Conservation (phyloP, 305 asterid species). For the Fraxinus sp. region DNA sequence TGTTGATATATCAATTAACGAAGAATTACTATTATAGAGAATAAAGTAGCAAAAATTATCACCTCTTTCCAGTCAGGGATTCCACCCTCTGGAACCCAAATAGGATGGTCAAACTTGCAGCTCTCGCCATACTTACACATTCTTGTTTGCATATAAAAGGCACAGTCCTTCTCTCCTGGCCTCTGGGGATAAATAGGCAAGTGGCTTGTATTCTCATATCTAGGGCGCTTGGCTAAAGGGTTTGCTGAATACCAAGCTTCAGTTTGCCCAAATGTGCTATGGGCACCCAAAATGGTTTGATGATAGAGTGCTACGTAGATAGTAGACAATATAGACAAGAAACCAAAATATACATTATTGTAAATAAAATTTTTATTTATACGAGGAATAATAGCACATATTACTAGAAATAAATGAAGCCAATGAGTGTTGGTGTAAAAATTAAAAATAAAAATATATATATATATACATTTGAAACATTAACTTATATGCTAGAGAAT, state of each 20-base stretch:
- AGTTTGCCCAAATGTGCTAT: constrained; percentile 80
- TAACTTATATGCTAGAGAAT: constrained; percentile 11
- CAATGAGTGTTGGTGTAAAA: background rate
- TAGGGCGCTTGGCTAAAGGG: constrained; percentile 92
- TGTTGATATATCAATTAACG: constrained; percentile 26
- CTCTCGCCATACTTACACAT: constrained; percentile 95
- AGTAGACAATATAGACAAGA: constrained; percentile 58
- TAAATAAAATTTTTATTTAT: constrained; percentile 33
- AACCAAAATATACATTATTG: constrained; percentile 39
- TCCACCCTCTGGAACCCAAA: constrained; percentile 99
- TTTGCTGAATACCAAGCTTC: constrained; percentile 91
- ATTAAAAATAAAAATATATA: background rate
- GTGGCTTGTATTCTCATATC: constrained; percentile 81
- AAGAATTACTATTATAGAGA: constrained; percentile 23
- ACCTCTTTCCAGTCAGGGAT: constrained; percentile 99
- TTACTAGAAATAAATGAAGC: constrained; percentile 27
- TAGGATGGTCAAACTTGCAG: constrained; percentile 99
- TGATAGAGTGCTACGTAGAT: constrained; percentile 85
- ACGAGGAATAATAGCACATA: constrained; percentile 12
- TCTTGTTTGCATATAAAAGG: constrained; percentile 98
- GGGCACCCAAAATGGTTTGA: constrained; percentile 80
- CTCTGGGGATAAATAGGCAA: constrained; percentile 98
- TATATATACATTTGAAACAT: background rate
- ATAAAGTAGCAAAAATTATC: constrained; percentile 56
- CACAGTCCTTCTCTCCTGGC: constrained; percentile 99